Percentiles rank a stretch among this genome's conserved stretches.
Conservation (phyloP, 805 yeast species). For the Monosporozyma solicola region DNA sequence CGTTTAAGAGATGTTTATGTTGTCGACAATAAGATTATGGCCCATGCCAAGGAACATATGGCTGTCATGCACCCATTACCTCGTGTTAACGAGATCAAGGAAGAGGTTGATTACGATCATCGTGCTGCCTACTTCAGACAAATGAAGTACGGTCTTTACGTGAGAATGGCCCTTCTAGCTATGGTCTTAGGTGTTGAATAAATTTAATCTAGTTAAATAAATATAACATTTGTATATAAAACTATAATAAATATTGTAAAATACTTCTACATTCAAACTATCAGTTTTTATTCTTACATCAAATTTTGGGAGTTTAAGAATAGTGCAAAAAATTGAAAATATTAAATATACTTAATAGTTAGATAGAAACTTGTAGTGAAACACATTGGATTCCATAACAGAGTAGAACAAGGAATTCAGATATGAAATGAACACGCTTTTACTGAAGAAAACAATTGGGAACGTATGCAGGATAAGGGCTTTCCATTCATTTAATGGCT, state of each 20-base stretch:
- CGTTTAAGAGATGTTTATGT: constrained; percentile 84
- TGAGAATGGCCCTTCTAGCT: constrained; percentile 97
- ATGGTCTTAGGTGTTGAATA: constrained; percentile 96
- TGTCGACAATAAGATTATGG: constrained; percentile 84
- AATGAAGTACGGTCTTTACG: constrained; percentile 96
- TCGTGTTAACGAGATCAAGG: constrained; percentile 90
- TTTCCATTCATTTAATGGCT: background rate
- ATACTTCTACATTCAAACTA: background rate
- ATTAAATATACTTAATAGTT: background rate
- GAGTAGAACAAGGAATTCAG: background rate
- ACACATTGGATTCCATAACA: background rate
- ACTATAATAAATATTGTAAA: background rate
- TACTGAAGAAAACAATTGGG: background rate
- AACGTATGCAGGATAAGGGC: background rate
- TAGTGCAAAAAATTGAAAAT: background rate
- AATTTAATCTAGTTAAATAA: constrained; percentile 21
- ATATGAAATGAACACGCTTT: background rate
- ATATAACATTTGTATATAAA: constrained; percentile 1
- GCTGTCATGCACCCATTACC: constrained; percentile 99
- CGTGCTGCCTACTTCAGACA: constrained; percentile 99
- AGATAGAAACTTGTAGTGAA: background rate
- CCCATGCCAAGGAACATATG: constrained; percentile 96
- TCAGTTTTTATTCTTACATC: background rate
- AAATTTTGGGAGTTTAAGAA: background rate
- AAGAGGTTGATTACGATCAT: constrained; percentile 98